Evolutionary conservation across 1,139 yeast species (phyloP), one percentile per base, ranked within the genome.

Genomic region (Debaryomycetaceae sp.): DNA sequence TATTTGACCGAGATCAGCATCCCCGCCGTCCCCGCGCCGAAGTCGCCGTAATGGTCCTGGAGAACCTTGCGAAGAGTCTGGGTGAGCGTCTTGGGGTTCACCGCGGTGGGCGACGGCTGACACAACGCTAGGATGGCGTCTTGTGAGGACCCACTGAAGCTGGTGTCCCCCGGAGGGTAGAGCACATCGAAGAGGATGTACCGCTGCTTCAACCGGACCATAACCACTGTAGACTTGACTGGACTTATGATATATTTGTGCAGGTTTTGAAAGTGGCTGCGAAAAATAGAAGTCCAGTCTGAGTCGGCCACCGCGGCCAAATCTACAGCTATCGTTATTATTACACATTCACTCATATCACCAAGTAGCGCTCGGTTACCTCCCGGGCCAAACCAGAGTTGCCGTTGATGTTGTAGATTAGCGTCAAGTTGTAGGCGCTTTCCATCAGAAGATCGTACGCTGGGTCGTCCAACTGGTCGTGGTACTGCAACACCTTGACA

Each of bases 121-220:
- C 78, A 83, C 7, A 75, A 54, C 8, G 62, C 47, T 11, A 74
- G 44, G 3, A 72, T 44, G 1, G 78, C 59, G 23, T 59, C 56
- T 29, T 58, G 49, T 4, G 58, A 57, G 0, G 65, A 49, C 4
- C 36, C 34, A 23, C 58, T 42, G 40, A 48, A 64, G 3, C 38
- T 38, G 2, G 44, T 33, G 9, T 30, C 32, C 1, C 41, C 25
- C 1, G 71, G 74, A 0, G 95, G 95, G 41, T 78, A 78, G 10
- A 84, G 54, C 2, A 89, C 58, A 42, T 88, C 95, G 51, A 89
- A 86, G 7, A 88, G 65, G 16, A 89, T 66, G 49, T 89, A 89
- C 42, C 97, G 63, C 19, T 88, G 81, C 53, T 89, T 89, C 28
- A 88, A 65, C 48, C 97, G 72, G 16, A 89, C 97, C 97, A 89